Evolutionary conservation across 1,284 basidiomycete genomes (phyloP).

Genomic region (Marasmius sp.): DNA sequence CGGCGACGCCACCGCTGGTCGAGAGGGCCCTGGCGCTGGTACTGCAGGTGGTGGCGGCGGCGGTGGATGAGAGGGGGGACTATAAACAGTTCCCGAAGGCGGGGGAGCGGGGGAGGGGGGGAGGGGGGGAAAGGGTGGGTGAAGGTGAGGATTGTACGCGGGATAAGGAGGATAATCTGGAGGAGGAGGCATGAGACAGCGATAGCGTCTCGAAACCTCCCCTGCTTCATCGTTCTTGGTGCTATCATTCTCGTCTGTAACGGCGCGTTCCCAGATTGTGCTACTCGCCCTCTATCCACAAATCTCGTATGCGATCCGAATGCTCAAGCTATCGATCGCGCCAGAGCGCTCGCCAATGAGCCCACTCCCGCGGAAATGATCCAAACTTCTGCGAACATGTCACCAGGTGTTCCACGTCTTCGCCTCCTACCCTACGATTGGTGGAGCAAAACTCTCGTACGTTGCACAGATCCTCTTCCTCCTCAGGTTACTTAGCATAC

Average conservation of each 20-base stretch:
- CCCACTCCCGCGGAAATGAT: conserved; percentile 53
- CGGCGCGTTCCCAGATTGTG: conserved; percentile 53
- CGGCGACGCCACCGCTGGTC: conserved; percentile 19
- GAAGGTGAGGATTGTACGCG: conserved; percentile 52
- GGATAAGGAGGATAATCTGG: too few relatives aligned
- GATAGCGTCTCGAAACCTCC: neutral
- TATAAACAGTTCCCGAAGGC: conserved; percentile 28
- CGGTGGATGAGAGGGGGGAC: conserved; percentile 17
- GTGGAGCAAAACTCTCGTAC: conserved; percentile 54
- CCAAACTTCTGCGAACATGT: conserved; percentile 45
- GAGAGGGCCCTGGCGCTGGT: conserved; percentile 19
- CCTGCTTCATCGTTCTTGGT: neutral
- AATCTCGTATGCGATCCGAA: conserved; percentile 50
- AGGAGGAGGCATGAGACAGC: too few relatives aligned
- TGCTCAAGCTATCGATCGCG: conserved; percentile 44
- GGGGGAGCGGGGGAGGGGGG: too few relatives aligned
- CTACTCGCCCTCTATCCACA: conserved; percentile 39
- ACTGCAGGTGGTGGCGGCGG: conserved; percentile 27
- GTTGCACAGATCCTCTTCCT: conserved; percentile 11
- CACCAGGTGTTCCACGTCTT: conserved; percentile 50
- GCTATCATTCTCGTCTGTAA: neutral
- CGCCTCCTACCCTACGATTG: conserved; percentile 53
- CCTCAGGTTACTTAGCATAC: neutral
- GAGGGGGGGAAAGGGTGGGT: conserved; percentile 56
- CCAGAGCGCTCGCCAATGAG: conserved; percentile 43